Evolutionary conservation across 1,284 basidiomycete genomes (phyloP).

Genomic region (Pseudozyma sp.): DNA sequence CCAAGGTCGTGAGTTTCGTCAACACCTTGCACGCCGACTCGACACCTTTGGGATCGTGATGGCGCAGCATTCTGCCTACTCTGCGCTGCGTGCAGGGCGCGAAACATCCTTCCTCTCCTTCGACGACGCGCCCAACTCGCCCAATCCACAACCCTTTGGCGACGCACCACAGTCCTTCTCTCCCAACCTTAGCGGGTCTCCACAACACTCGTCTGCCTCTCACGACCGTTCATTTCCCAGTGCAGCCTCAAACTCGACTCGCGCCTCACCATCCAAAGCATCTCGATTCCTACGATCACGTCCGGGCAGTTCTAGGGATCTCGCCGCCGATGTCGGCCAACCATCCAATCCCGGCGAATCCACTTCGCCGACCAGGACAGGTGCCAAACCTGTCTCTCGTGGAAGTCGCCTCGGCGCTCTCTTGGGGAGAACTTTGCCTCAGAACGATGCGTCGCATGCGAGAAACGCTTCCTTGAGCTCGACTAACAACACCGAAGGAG

Average conservation of each 20-base stretch:
- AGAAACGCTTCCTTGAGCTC: slow-evolving; percentile 19
- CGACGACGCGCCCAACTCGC: slow-evolving; percentile 27
- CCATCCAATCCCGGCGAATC: slow-evolving; percentile 12
- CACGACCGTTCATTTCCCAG: slow-evolving; percentile 4
- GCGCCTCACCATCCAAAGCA: slow-evolving; percentile 13
- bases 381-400: slow-evolving; percentile 16
- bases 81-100: slow-evolving; percentile 5
- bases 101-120: slow-evolving; percentile 37
- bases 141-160: slow-evolving; percentile 1
- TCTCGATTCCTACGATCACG: slow-evolving; percentile 12
- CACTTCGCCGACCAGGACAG: slow-evolving; percentile 13
- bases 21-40: neutral
- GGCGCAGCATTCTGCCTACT: slow-evolving; percentile 17
- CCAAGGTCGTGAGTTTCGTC: no score
- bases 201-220: neutral
- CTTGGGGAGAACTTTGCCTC: slow-evolving; percentile 12
- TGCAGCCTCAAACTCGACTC: slow-evolving; percentile 2
- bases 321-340: slow-evolving; percentile 8
- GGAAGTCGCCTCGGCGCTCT: slow-evolving; percentile 41
- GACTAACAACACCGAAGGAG: slow-evolving; percentile 22
- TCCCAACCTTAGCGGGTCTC: neutral
- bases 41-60: neutral
- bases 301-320: slow-evolving; percentile 13
- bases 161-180: neutral
- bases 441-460: slow-evolving; percentile 9